Evolutionary conservation across 2,329 filamentous ascomycete species (phyloP).

Genomic region (Curvularia spicifera): DNA sequence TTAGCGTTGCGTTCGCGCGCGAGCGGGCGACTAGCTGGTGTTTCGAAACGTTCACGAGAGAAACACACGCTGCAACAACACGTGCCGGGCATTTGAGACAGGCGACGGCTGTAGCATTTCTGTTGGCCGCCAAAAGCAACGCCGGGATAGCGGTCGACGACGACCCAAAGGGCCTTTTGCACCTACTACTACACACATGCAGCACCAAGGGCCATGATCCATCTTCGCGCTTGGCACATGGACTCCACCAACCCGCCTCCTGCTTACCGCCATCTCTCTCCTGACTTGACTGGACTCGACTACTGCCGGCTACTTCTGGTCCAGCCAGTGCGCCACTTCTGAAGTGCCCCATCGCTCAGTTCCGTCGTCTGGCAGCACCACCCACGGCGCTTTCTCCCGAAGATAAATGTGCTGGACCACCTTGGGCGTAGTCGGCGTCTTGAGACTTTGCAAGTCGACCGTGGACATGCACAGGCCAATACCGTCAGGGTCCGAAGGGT

Average conservation of each 20-base stretch:
- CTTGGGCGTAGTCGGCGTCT: slow-evolving; percentile 34
- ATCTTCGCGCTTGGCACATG: background rate
- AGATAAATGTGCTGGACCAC: slow-evolving; percentile 55
- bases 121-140: background rate
- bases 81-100: background rate
- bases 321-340: slow-evolving; percentile 27
- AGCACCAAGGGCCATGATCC: background rate
- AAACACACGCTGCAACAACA: background rate
- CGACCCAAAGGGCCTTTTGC: no score
- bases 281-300: background rate
- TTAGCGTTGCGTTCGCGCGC: background rate
- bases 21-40: background rate
- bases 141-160: background rate
- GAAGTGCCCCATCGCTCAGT: slow-evolving; percentile 32
- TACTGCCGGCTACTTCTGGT: background rate
- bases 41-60: background rate
- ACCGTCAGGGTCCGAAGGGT: slow-evolving; percentile 40
- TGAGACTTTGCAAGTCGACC: slow-evolving; percentile 52
- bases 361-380: slow-evolving; percentile 38
- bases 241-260: background rate
- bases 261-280: slow-evolving; percentile 2
- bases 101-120: background rate
- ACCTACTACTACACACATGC: background rate
- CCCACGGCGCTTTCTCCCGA: slow-evolving; percentile 48
- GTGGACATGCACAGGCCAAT: slow-evolving; percentile 51